Base-by-base conservation (phyloP, 208 protist species). In the Strigomonas culicis region DNA sequence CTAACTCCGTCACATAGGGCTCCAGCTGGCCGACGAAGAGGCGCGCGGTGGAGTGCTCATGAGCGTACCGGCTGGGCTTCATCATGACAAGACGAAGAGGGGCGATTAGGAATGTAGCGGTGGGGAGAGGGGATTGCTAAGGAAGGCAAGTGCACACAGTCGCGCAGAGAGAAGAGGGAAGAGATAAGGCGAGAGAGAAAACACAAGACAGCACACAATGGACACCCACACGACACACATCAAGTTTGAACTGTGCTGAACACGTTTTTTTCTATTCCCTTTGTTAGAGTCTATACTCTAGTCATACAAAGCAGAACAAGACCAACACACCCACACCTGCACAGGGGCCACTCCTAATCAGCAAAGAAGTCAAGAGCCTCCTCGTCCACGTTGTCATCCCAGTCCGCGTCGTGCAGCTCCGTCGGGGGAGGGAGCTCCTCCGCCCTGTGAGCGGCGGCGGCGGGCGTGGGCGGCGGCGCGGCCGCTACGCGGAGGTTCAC, bases 11-110 rank as follows among this genome's bases (percentile, higher is more conserved):
- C 24, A 86, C 80, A 68, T 80, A 82, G 30, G 80, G 80, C 70
- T 86, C 76, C 62, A 88, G 77, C 72, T 88, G 81, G 11, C 81
- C 81, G 17, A 88, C 81, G 59, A 88, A 88, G 39, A 88, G 53
- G 50, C 77, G 77, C 30, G 81, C 81, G 49, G 74, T 81, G 11
- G 81, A 88, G 44, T 78, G 70, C 47, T 57, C 58, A 17, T 72
- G 43, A 11, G 79, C 79, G 28, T 80, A 72, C 34, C 65, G 55
- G 30, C 74, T 73, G 15, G 79, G 79, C 58, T 57, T 59, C 36
- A 49, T 60, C 4, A 30, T 11, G 4, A 13, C 34, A 39, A 39
- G 34, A 39, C 10, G 4, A 39, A 39, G 7, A 39, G 10, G 34
- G 34, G 34, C 34, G 10, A 39, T 13, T 39, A 39, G 4, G 34